These are phyloP conservation scores for Ambrosiella cleistominuta DNA, from an alignment of 2,329 filamentous ascomycete genomes.

Conservation along the genomic window DNA sequence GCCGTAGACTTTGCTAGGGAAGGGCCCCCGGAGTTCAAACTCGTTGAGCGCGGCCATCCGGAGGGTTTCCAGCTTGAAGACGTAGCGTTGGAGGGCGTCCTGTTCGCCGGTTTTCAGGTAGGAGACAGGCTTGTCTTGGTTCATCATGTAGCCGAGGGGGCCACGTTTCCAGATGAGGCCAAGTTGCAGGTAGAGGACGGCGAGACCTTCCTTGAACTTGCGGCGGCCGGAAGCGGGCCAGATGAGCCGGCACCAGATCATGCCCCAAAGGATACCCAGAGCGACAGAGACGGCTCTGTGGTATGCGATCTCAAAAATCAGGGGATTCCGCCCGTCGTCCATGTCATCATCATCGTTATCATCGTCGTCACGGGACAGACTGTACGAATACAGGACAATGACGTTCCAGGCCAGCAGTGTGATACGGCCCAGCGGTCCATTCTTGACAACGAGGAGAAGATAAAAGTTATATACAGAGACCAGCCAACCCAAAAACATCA, in stretches of 20 bases:
- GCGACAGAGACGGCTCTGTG: constrained; percentile 80
- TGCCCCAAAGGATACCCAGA: constrained; percentile 76
- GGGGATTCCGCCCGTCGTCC: constrained; percentile 66
- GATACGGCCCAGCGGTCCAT: constrained; percentile 81
- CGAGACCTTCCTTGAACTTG: constrained; percentile 78
- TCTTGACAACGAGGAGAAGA: constrained; percentile 67
- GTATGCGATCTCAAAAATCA: constrained; percentile 72
- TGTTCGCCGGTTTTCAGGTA: constrained; percentile 87
- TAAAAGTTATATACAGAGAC: constrained; percentile 75
- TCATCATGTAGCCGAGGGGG: constrained; percentile 56
- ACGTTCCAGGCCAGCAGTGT: constrained; percentile 94
- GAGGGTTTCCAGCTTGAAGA: constrained; percentile 54
- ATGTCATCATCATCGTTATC: constrained; percentile 73
- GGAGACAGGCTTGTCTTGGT: constrained; percentile 37
- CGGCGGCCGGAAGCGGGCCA: constrained; percentile 84
- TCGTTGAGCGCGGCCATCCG: constrained; percentile 61
- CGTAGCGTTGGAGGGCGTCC: constrained; percentile 67
- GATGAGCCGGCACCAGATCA: constrained; percentile 73
- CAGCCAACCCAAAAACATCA: constrained; percentile 69
- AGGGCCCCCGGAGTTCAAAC: constrained; percentile 76
- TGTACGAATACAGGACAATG: constrained; percentile 85
- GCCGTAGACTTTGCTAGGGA: constrained; percentile 55
- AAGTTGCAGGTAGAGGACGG: constrained; percentile 86
- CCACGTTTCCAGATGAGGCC: constrained; percentile 92
- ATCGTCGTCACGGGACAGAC: constrained; percentile 60